Evolutionary conservation across 1,139 yeast genomes (phyloP).

Genomic region (Blastobotrys serpentis): DNA sequence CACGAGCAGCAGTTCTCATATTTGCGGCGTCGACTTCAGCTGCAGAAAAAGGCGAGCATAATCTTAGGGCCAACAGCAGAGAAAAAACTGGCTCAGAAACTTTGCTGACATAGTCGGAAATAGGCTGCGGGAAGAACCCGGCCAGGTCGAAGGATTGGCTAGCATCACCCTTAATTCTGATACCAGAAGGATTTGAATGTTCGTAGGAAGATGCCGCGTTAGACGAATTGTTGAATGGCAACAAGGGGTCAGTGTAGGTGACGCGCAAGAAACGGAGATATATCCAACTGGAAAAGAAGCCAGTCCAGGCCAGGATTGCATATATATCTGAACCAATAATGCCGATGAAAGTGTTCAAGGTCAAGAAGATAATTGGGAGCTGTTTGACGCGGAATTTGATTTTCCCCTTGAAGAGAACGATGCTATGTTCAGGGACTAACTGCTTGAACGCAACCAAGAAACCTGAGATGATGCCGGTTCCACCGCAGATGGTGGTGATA

Average conservation of each 20-base stretch:
- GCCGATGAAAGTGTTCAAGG: conserved; percentile 31
- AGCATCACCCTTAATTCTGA: conserved; percentile 75
- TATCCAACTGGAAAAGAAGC: conserved; percentile 68
- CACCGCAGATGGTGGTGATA: conserved; percentile 58
- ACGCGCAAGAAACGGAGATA: conserved; percentile 76
- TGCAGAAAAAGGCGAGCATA: conserved; percentile 24
- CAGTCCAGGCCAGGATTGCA: conserved; percentile 59
- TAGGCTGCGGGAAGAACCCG: conserved; percentile 66
- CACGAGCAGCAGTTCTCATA: conserved; percentile 26
- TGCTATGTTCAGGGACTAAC: conserved; percentile 81
- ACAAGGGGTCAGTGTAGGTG: conserved; percentile 37
- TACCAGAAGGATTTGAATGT: conserved; percentile 29
- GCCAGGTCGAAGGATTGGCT: conserved; percentile 82
- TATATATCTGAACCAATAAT: conserved; percentile 24
- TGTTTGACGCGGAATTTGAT: conserved; percentile 66
- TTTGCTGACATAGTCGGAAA: conserved; percentile 48
- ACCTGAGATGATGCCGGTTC: conserved; percentile 68
- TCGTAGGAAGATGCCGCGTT: conserved; percentile 17
- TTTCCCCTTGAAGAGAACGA: conserved; percentile 61
- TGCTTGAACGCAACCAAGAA: conserved; percentile 86
- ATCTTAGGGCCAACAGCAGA: conserved; percentile 15
- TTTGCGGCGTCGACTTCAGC: conserved; percentile 29
- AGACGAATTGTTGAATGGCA: conserved; percentile 29
- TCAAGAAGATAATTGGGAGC: conserved; percentile 63
- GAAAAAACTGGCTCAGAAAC: conserved; percentile 18